These are phyloP conservation scores for Jacaranda mimosifolia DNA, from an alignment of 257 asterid genomes.

Conservation along the genomic window DNA sequence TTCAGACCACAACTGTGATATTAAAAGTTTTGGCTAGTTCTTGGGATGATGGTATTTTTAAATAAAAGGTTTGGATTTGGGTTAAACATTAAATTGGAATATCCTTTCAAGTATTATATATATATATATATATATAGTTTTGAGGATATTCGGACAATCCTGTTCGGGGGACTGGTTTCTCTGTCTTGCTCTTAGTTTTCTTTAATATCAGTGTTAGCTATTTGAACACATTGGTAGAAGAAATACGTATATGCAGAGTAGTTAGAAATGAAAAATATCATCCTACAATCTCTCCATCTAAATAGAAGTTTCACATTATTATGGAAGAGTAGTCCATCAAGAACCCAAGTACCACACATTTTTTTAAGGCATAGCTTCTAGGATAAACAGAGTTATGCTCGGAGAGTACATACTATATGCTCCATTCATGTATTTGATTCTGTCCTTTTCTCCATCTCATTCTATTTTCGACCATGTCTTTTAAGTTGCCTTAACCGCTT, in stretches of 20 bases:
- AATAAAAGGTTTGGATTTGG: constrained; percentile 17
- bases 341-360: not conserved
- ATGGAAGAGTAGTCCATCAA: not conserved
- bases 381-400: too few species aligned
- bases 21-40: constrained; percentile 61
- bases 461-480: not conserved
- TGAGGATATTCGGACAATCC: not conserved
- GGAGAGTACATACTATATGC: not conserved
- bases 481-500: not conserved
- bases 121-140: not conserved
- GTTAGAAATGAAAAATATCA: not conserved
- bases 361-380: too few species aligned
- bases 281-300: not conserved
- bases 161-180: not conserved
- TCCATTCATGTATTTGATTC: not conserved
- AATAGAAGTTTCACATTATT: not conserved
- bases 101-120: not conserved
- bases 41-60: constrained; percentile 36
- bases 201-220: not conserved
- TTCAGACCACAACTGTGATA: constrained; percentile 67
- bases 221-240: not conserved
- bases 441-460: not conserved
- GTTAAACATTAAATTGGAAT: not conserved
- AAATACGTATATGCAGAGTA: not conserved
- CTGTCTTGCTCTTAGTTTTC: not conserved